Evolutionary conservation across 495 filamentous ascomycete genomes (phyloP).

Genomic region (Aspergillus baeticus): DNA sequence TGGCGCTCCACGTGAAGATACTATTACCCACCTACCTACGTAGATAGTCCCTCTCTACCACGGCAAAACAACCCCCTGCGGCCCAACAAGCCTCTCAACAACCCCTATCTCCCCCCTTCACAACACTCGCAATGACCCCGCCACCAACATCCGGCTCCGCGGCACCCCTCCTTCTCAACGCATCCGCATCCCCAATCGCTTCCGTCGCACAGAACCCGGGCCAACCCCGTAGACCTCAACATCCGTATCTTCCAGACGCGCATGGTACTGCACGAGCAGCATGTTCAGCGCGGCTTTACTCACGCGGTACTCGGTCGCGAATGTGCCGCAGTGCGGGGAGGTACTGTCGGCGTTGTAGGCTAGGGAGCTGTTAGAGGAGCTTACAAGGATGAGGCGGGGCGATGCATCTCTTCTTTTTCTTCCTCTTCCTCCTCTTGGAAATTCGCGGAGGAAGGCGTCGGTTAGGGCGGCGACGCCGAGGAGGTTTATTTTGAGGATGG

Average conservation of each 20-base stretch:
- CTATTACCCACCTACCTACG: too few relatives aligned
- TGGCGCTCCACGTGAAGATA: too few relatives aligned
- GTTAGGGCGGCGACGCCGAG: not conserved
- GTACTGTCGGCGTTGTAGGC: not conserved
- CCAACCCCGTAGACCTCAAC: not conserved
- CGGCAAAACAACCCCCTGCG: too few relatives aligned
- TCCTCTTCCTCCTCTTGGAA: too few relatives aligned
- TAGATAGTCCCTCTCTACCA: too few relatives aligned
- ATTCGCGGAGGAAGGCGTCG: not conserved
- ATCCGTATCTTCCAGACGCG: not conserved
- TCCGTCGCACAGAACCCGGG: not conserved
- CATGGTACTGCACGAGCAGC: not conserved
- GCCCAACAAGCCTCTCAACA: too few relatives aligned
- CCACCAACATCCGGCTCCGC: conserved; percentile 2
- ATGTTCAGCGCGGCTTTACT: not conserved
- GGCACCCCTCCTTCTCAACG: conserved; percentile 20
- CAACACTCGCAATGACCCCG: not conserved
- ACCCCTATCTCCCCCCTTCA: not conserved
- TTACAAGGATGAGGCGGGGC: not conserved
- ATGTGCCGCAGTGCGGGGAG: not conserved
- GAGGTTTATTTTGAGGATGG: not conserved
- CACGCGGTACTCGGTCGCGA: not conserved
- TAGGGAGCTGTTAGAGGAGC: not conserved
- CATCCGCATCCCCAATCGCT: conserved; percentile 19
- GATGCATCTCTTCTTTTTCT: not conserved